Percentiles rank a stretch among this genome's conserved stretches.
Evolutionary conservation across 2,329 filamentous ascomycete species (phyloP).

Genomic region (Colletotrichum sp.): DNA sequence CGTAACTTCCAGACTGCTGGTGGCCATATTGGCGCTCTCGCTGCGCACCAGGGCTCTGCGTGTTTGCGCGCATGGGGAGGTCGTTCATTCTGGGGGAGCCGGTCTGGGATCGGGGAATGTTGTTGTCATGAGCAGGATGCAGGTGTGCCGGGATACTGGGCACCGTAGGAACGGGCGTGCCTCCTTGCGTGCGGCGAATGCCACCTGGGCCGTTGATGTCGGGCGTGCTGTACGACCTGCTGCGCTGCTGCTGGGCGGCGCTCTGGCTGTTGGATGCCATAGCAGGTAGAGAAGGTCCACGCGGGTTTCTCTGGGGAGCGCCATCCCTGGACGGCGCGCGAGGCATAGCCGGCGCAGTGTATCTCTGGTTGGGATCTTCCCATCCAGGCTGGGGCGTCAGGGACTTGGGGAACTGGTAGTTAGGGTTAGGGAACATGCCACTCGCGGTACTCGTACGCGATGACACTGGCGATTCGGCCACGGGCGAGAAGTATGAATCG

Average conservation of each 20-base stretch:
- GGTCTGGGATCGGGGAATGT: conserved; percentile 79
- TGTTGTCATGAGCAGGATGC: conserved; percentile 63
- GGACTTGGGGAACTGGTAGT: conserved; percentile 76
- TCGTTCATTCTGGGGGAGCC: conserved; percentile 76
- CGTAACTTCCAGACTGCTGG: conserved; percentile 53
- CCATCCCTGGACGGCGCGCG: conserved; percentile 82
- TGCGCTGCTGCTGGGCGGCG: conserved; percentile 70
- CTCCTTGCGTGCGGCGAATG: conserved; percentile 59
- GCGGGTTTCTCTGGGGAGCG: conserved; percentile 69
- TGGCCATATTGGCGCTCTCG: conserved; percentile 58
- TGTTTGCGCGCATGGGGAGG: conserved; percentile 70
- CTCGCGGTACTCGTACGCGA: conserved; percentile 78
- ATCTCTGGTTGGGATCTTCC: conserved; percentile 77
- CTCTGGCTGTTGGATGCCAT: conserved; percentile 65
- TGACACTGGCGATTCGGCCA: conserved; percentile 78
- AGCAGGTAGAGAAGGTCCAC: conserved; percentile 81
- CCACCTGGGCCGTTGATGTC: conserved; percentile 81
- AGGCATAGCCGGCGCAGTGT: conserved; percentile 87
- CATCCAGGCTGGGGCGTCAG: conserved; percentile 71
- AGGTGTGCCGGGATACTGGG: conserved; percentile 78
- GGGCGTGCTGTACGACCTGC: conserved; percentile 92
- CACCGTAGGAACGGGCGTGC: conserved; percentile 68
- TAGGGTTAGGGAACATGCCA: conserved; percentile 67
- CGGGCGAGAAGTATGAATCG: conserved; percentile 96
- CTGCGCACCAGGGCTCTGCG: conserved; percentile 73